Percentiles rank a stretch among this genome's conserved stretches.
Evolutionary conservation across 306 rosid species (phyloP).

Genomic region (Pterocarpus macrocarpus): DNA sequence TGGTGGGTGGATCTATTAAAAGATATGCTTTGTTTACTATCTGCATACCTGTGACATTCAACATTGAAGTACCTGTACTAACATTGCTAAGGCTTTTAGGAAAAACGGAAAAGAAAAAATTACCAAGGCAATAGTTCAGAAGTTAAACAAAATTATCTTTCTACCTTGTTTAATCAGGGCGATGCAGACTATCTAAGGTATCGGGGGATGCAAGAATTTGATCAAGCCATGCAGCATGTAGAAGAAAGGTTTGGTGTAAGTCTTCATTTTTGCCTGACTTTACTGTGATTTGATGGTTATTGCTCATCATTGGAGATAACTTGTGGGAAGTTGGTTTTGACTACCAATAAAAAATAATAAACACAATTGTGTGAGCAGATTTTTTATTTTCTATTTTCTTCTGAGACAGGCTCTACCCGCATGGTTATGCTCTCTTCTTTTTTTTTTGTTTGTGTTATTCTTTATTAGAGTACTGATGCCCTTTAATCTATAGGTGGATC

Average conservation of each 20-base stretch:
- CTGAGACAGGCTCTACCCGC: constrained; percentile 31
- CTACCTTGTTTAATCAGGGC: constrained; percentile 67
- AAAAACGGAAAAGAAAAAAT: constrained; percentile 7
- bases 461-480: not conserved
- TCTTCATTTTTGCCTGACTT: constrained; percentile 22
- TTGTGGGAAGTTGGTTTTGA: constrained; percentile 29
- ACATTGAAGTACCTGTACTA: constrained; percentile 10
- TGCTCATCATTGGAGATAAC: constrained; percentile 34
- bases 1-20: constrained; percentile 22
- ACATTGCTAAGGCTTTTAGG: constrained; percentile 25
- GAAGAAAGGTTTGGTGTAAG: constrained; percentile 93
- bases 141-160: constrained; percentile 30
- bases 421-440: constrained; percentile 14
- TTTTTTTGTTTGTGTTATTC: not conserved
- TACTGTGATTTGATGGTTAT: constrained; percentile 26
- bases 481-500: constrained; percentile 24
- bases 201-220: constrained; percentile 93
- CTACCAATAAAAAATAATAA: not conserved
- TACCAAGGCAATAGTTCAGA: constrained; percentile 5
- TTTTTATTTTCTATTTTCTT: constrained; percentile 27
- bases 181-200: constrained; percentile 87
- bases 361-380: constrained; percentile 13
- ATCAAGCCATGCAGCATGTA: constrained; percentile 95
- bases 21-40: not conserved
- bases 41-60: not conserved